Base-by-base conservation (phyloP, 78 protist genomes). In the Corallochytrium limacisporum region DNA sequence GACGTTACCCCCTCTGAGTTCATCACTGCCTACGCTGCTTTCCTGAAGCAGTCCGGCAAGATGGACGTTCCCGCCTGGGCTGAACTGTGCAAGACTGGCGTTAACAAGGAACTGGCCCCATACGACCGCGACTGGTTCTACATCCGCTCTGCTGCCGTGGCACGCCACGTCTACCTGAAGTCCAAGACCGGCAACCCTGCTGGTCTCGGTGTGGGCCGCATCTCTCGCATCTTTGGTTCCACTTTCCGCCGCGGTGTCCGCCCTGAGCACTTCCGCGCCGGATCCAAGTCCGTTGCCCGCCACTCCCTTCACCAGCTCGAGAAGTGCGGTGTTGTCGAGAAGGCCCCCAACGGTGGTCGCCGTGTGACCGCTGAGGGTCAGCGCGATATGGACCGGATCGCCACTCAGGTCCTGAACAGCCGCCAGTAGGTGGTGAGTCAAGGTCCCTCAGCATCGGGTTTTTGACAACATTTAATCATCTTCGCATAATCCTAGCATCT, bases 111-210 rank as follows among this genome's bases (percentile, higher is more conserved):
- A 68, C 85, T 79, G 26, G 81, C 83, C 8, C 96, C 96, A 15
- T 47, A 74, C 16, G 85, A 91, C 65, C 85, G 83, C 26, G 92
- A 88, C 66, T 91, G 93, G 93, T 91, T 63, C 79, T 91, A 71
- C 83, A 47, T 76, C 42, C 89, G 96, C 24, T 60, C 65, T 35
- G 94, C 95, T 4, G 65, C 95, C 49, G 72, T 87, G 36, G 89
- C 88, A 24, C 86, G 95, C 48, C 68, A 60, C 28, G 59, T 90
- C 22, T 90, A 90, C 77, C 15, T 87, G 49, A 75, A 90, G 33
- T 47, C 75, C 36, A 79, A 75, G 31, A 33, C n/a, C 33, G n/a
- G n/a, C n/a, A n/a, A n/a, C n/a, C n/a, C n/a, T n/a, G n/a, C n/a
- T n/a, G n/a, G n/a, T n/a, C n/a, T n/a, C n/a, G 95, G 95, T 6